Base-by-base conservation (phyloP, 768 basidiomycete genomes). In the Boletus huronensis region DNA sequence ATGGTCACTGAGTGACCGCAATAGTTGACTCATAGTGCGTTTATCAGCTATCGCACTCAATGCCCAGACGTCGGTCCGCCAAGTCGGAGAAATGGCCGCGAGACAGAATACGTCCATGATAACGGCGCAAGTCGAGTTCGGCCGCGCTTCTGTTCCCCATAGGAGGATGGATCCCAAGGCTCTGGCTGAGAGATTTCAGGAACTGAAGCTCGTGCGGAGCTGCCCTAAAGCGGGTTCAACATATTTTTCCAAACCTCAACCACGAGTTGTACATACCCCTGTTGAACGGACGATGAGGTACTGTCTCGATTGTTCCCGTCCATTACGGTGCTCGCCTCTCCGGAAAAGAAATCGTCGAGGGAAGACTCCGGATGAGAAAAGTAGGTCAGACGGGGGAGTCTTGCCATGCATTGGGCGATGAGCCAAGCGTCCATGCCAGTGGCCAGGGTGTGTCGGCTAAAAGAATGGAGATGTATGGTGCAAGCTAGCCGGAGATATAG, bases 301-400 rank as follows among this genome's bases (percentile, higher is more conserved):
- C 10, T 11, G 3, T 21, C 23, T 32, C 11, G 44, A 40, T 6
- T 1, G 36, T 19, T 34, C 14, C 38, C 21, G 6, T 34, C 31
- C n/a, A 26, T 23, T 9, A 40, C 1, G 25, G 48, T 21, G 10
- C 6, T 50, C 7, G 29, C 54, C 31, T 60, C 50, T 23, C 43
- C 48, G 16, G 35, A 21, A 40, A 60, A 60, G 48, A 61, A 61
- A 50, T 61, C 45, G 5, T 57, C 39, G 17, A 61, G 48, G 16
- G 59, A 60, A 44, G 41, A 29, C 25, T 60, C 51, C 31, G 48
- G 54, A 45, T 61, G 54, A 36, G 60, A 61, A 28, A 62, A 51
- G n/a, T 50, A 53, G 3, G 48, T 61, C 28, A 16, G 1, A n/a
- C 6, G 31, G 19, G 46, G 60, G 21, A 62, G 42, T 35, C 52